Base-by-base conservation (phyloP, 1,139 yeast species). In the Oligophagozyma castellii region DNA sequence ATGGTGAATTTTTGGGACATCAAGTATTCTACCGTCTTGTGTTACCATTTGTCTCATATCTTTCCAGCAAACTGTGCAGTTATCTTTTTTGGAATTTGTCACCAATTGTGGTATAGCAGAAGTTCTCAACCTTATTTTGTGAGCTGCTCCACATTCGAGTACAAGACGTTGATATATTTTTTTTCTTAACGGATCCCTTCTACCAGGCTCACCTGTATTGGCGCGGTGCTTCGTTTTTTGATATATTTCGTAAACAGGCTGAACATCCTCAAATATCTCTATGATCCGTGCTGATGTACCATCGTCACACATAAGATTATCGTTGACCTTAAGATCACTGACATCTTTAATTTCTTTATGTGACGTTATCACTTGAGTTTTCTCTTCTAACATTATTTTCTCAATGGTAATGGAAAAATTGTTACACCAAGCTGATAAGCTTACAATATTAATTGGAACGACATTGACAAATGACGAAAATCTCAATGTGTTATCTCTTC, bases 321-420 rank as follows among this genome's bases (percentile, higher is more conserved):
- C 62, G 37, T 63, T 63, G 29, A 51, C 46, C 12, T 36, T 29
- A 24, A 62, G 36, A 12, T 51, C 44, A 33, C 58, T 59, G 31
- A 62, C 45, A 3, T 37, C 38, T 28, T 44, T 45, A 21, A 50
- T 48, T 16, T 44, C 28, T 40, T 67, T 66, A 40, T 59, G 48
- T 18, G 60, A 58, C 63, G 59, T 56, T 39, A 59, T 31, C 21
- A 62, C 58, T 31, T 51, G 34, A 11, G 65, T 59, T 29, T 65
- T 55, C 32, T 44, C 47, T 30, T 43, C 46, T 22, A 45, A 36
- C 50, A 45, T 45, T 18, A 18, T n/a, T n/a, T n/a, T n/a, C n/a
- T n/a, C n/a, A n/a, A n/a, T n/a, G n/a, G n/a, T n/a, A n/a, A n/a
- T n/a, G n/a, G n/a, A n/a, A n/a, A n/a, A n/a, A n/a, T n/a, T n/a